Evolutionary conservation across 345 rosid genomes (phyloP), one percentile per base, ranked within the genome.

Genomic region (Mercurialis annua): DNA sequence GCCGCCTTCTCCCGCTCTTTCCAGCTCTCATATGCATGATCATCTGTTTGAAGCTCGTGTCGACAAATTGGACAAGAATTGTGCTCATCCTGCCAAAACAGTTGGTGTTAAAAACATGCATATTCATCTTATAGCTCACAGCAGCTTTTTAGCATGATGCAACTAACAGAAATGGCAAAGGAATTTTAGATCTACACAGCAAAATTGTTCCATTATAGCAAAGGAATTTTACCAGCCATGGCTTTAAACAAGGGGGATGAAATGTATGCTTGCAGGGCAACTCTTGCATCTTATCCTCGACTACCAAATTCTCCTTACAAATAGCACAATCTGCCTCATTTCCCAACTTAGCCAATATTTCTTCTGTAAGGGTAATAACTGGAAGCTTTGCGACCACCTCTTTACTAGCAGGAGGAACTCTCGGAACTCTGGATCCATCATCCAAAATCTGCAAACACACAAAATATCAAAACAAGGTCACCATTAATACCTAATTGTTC

Each of bases 31-130:
- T 94, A 94, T 15, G 78, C 83, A 74, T 87, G 90, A 76, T 94
- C 99, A 50, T 94, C 99, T 21, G 96, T 94, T 50, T 73, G 86
- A 70, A 94, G 81, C 69, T 94, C 99, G 14, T 87, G 84, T 56
- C 96, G 88, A 64, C 99, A 94, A 67, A 91, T 86, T 21, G 99
- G 99, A 73, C 99, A 94, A 51, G 99, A 91, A 83, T 94, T 94
- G 78, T 91, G 92, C 71, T 85, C 96, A 63, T 94, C 92, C 99
- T 87, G 87, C 69, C 69, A 75, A 11, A 57, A 1, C 34, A 15
- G 52, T 36, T 44, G 24, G 9, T 33, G 26, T 42, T 24, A 15
- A 23, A 9, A 70, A 63, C 4, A 33, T 11, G 18, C 12, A 34
- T 31, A 34, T 40, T 50, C 10, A 36, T 57, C 47, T 15, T 36